Evolutionary conservation across 179 eudicot genomes (phyloP), one percentile per base, ranked within the genome.

Genomic region (Gypsophila paniculata): DNA sequence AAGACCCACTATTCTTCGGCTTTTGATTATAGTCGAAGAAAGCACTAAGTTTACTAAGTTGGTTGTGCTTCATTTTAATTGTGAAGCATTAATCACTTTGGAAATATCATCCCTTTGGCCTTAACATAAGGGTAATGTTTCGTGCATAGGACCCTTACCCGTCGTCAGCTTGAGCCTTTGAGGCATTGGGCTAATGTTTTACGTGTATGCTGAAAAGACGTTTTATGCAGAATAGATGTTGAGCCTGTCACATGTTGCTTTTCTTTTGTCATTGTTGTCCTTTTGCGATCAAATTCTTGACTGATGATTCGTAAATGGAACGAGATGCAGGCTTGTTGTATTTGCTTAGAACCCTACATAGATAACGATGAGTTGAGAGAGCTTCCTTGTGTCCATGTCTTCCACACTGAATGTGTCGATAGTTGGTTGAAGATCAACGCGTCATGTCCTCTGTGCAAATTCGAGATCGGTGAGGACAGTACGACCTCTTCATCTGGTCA

Each of bases 391-490:
- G 48, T 81, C 58, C 89, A 87, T 76, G 78, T 86, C 71, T 87
- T 87, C 74, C 91, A 87, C 62, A 74, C 77, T 2, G 88, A 86
- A 61, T 87, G 91, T 61, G 89, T 87, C 25, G 91, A 87, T 74
- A 86, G 83, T 64, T 87, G 91, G 91, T 80, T 87, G 73, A 87
- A 84, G 79, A 86, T 87, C 77, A 87, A 86, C 44, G 89, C 91
- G 18, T 77, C 83, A 8, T 87, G 91, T 48, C 91, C 91, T 49
- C 80, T 87, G 21, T 87, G 91, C 76, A 87, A 87, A 75, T 78
- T 77, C 51, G 88, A 87, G 77, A 76, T 87, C 19, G 66, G 78
- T 61, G 81, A 74, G 49, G 71, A 69, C 53, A 67, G 64, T 34
- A 52, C 18, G 10, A 18, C 72, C 57, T 59, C 72, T 4, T 71